phyloP scores from a whole-genome alignment of 177 flowering plant species.

The Vitis hybrid region DNA sequence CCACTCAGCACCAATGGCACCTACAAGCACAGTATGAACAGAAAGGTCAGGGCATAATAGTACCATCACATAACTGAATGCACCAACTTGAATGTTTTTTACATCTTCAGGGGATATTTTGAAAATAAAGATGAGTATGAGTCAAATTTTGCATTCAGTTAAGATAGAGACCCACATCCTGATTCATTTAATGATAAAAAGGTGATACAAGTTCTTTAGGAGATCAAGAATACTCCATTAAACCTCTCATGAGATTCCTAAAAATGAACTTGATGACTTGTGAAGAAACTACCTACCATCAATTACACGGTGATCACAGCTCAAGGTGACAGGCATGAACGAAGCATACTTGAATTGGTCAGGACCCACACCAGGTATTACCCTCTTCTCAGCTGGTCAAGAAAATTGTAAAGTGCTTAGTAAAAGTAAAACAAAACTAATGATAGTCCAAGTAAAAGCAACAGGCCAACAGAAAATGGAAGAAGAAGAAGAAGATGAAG shows the following conservation, averaged over 20 bases:
- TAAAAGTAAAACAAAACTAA: not conserved
- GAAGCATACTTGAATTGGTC: constrained; percentile 72
- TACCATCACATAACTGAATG: too few relatives aligned
- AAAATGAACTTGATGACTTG: too few relatives aligned
- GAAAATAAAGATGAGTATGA: too few relatives aligned
- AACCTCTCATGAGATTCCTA: too few relatives aligned
- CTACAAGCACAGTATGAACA: constrained; percentile 28
- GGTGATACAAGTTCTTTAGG: too few relatives aligned
- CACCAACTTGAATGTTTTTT: too few relatives aligned
- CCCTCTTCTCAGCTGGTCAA: constrained; percentile 90
- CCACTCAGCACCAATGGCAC: constrained; percentile 97
- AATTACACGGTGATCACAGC: constrained; percentile 97
- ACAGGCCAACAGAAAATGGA: not conserved
- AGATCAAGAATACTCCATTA: too few relatives aligned
- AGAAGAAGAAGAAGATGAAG: too few relatives aligned
- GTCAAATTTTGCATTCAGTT: too few relatives aligned
- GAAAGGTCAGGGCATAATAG: not conserved
- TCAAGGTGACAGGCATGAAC: constrained; percentile 87
- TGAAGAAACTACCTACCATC: constrained; percentile 59
- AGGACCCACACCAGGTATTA: constrained; percentile 66
- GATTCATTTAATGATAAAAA: too few relatives aligned
- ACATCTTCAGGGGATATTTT: too few relatives aligned
- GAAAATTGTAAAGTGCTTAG: not conserved
- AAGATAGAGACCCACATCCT: too few relatives aligned
- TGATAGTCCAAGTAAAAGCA: not conserved